Evolutionary conservation across 768 basidiomycete species (phyloP), one percentile per base, ranked within the genome.

Genomic region (Tulasnella sp.): DNA sequence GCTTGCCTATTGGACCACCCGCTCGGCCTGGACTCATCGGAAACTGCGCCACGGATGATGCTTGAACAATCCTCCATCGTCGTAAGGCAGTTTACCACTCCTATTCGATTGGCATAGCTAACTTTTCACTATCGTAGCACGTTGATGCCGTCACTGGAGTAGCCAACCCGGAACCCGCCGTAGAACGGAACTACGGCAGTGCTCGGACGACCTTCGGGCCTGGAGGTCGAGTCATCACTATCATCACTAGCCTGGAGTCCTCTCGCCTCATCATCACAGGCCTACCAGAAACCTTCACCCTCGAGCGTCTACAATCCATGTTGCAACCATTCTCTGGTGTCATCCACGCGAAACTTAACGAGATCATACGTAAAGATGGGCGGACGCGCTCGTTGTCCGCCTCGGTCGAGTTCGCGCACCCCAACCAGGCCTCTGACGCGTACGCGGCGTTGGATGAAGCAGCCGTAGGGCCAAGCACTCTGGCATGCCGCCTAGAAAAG

Each of bases 191-290:
- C 38, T 27, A 54, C 44, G 49, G 34, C 34, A 15, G 34, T 38
- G 34, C 45, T 12, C 53, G 38, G 9, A 76, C 83, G 19, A 77
- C 73, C 21, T 72, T 87, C 48, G 76, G 76, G 30, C 68, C 78
- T 0, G 87, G 88, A 0, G 85, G 85, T 48, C 73, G 74, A 1
- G 74, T 89, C 2, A 67, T 72, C 24, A 74, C 79, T 0, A 66
- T 88, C 4, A 68, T 69, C 5, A 87, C 86, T 1, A 82, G 82
- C 1, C 83, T 87, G 43, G 87, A 91, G 64, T 82, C 82, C 0
- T 77, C 76, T 4, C 80, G 79, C 73, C 65, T 88, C 8, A 71
- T 75, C 38, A 62, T 90, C 1, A 72, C 73, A 3, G 78, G 82
- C 22, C 65, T 89, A 2, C 77, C 79, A 0, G 41, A 61, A 0